Evolutionary conservation across 2,329 filamentous ascomycete genomes (phyloP), one percentile per base, ranked within the genome.

Genomic region (Zymoseptoria crescenta): DNA sequence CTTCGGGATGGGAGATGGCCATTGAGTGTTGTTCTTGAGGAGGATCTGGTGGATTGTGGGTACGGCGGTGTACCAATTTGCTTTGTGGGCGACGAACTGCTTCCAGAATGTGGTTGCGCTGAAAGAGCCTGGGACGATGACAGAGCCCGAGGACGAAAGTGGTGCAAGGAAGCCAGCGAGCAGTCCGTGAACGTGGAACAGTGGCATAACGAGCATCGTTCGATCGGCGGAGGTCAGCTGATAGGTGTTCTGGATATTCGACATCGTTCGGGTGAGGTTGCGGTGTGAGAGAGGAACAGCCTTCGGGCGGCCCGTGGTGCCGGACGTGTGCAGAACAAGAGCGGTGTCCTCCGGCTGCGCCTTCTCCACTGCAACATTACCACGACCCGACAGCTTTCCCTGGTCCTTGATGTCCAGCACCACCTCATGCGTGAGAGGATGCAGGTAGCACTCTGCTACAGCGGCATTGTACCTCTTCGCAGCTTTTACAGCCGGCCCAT

Each of bases 61-160:
- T n/a, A 94, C 91, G 0, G 91, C 91, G 0, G 90, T 94, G 76
- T 94, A 96, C 91, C 91, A 96, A 73, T 90, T 96, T 27, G 90
- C 91, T 64, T 84, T 80, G 77, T 91, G 80, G 5, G 80, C 78
- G 65, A 80, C 80, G 69, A 94, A 94, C 72, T 94, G 87, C 24
- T 75, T 73, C 91, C 91, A 96, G 76, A 96, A 96, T 20, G 89
- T 86, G 1, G 83, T 82, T 8, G 91, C 89, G 3, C 89, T 93
- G 81, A 95, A 95, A 69, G 86, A 88, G 56, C 80, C 69, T 1
- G 90, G 90, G 4, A 95, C 87, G 59, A 96, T 80, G 61, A 91
- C 87, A 6, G 89, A 92, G 57, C 90, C 89, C 29, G 87, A 87
- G 1, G 87, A 87, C 65, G 81, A 80, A 9, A 96, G 80, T 0